Percentiles rank a stretch among this genome's conserved stretches.
Conservation (phyloP, 768 basidiomycete species). For the Boletus eberwhitei region DNA sequence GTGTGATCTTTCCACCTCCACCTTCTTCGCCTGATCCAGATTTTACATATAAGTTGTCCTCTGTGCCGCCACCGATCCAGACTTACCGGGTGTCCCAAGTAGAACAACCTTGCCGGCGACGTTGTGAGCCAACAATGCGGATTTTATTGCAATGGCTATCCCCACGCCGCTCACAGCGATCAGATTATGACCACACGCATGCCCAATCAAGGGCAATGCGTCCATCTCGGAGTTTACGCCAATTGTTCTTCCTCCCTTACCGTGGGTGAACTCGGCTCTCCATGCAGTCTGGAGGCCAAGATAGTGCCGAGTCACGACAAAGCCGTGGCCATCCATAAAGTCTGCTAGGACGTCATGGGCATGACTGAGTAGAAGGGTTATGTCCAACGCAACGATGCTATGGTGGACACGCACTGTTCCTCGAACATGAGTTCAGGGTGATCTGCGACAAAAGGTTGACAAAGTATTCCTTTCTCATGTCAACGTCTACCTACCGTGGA, state of each 20-base stretch:
- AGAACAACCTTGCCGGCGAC: conserved; percentile 67
- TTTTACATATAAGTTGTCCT: not conserved
- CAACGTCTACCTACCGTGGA: conserved; percentile 53
- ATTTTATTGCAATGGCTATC: conserved; percentile 68
- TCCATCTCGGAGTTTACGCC: conserved; percentile 83
- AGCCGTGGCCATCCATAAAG: conserved; percentile 67
- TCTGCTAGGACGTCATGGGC: conserved; percentile 67
- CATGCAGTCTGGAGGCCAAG: conserved; percentile 73
- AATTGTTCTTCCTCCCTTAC: conserved; percentile 57
- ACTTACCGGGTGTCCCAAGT: conserved; percentile 71
- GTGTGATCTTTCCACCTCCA: conserved; percentile 72
- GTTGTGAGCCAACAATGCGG: conserved; percentile 59
- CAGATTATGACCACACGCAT: conserved; percentile 80
- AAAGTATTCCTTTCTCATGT: not conserved
- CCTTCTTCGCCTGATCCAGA: conserved; percentile 63
- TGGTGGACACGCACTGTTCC: conserved; percentile 48
- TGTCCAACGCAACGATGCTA: conserved; percentile 1
- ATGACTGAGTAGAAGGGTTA: conserved; percentile 41
- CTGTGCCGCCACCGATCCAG: not conserved
- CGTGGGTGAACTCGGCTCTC: conserved; percentile 66
- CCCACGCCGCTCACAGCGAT: conserved; percentile 79
- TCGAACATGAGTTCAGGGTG: conserved; percentile 67
- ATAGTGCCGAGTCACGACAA: conserved; percentile 68
- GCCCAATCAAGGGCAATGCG: conserved; percentile 51
- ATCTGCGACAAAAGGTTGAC: conserved; percentile 36